These are phyloP conservation scores for Trichoderma sp. DNA, from an alignment of 2,329 filamentous ascomycete species.

Conservation along the genomic window DNA sequence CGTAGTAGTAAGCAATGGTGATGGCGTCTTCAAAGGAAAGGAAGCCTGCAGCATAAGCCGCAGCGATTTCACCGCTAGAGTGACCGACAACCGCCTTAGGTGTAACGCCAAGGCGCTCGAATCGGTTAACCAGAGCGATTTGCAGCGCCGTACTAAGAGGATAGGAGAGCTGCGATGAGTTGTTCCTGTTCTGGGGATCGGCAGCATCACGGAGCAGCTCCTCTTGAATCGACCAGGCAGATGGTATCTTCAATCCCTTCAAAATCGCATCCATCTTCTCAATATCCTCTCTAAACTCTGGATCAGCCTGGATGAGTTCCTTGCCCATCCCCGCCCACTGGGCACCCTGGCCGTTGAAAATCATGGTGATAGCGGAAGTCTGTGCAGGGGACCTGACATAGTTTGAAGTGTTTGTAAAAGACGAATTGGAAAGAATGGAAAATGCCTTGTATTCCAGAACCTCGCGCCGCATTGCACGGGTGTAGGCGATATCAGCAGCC, in stretches of 20 bases:
- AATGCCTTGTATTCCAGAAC: background rate
- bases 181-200: conserved; percentile 23
- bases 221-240: conserved; percentile 27
- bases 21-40: conserved; percentile 23
- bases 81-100: conserved; percentile 25
- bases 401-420: background rate
- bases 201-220: conserved; percentile 7
- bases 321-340: conserved; percentile 44
- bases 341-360: conserved; percentile 44
- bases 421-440: conserved; percentile 20
- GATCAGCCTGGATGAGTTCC: conserved; percentile 26
- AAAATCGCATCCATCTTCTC: conserved; percentile 16
- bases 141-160: conserved; percentile 54
- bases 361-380: conserved; percentile 29
- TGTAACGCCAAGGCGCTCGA: conserved; percentile 28
- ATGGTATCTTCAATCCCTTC: conserved; percentile 23
- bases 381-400: background rate
- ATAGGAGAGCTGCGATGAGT: conserved; percentile 43
- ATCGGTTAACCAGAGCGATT: conserved; percentile 41
- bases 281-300: conserved; percentile 25
- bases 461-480: conserved; percentile 2
- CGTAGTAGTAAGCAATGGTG: conserved; percentile 24
- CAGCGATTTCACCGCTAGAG: conserved; percentile 28
- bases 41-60: conserved; percentile 24
- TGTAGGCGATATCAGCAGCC: conserved; percentile 10